Percentiles rank a stretch among this genome's conserved stretches.
phyloP scores from a whole-genome alignment of 2,329 filamentous ascomycete species.

The Tympanopsis confertula region DNA sequence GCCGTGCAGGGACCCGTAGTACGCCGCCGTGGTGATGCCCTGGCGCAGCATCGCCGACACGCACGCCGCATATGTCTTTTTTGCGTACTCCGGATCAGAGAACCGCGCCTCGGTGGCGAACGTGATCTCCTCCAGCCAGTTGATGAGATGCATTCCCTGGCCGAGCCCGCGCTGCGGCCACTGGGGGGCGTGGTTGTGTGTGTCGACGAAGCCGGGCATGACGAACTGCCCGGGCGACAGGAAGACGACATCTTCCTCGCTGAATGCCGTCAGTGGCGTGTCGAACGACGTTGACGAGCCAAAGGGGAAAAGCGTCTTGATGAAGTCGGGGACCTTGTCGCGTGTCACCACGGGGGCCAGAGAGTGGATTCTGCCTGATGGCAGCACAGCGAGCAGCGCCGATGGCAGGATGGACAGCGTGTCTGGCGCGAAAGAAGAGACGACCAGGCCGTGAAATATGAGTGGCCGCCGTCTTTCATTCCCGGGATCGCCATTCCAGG shows the following conservation, averaged over 20 bases:
- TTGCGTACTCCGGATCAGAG: slow-evolving; percentile 37
- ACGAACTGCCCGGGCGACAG: slow-evolving; percentile 25
- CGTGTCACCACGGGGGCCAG: no score
- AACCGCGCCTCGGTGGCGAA: slow-evolving; percentile 56
- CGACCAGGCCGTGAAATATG: not conserved
- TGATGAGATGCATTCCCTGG: slow-evolving; percentile 21
- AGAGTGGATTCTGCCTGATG: no score
- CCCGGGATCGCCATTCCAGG: no score
- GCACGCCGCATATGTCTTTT: slow-evolving; percentile 33
- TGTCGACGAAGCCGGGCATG: slow-evolving; percentile 33
- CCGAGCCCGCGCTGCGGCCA: slow-evolving; percentile 10
- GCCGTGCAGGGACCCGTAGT: slow-evolving; percentile 44
- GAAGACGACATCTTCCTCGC: no score
- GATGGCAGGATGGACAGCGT: not conserved
- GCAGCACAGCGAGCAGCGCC: no score
- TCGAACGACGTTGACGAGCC: no score
- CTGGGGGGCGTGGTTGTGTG: slow-evolving; percentile 27
- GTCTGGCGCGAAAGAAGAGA: not conserved
- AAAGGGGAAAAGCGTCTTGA: no score
- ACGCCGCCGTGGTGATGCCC: slow-evolving; percentile 49
- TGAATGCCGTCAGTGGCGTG: no score
- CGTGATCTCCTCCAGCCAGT: slow-evolving; percentile 54
- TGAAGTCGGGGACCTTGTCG: no score
- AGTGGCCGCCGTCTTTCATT: no score
- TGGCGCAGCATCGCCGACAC: slow-evolving; percentile 48